phyloP scores from a whole-genome alignment of 805 yeast genomes.

The Kazachstania africana region DNA sequence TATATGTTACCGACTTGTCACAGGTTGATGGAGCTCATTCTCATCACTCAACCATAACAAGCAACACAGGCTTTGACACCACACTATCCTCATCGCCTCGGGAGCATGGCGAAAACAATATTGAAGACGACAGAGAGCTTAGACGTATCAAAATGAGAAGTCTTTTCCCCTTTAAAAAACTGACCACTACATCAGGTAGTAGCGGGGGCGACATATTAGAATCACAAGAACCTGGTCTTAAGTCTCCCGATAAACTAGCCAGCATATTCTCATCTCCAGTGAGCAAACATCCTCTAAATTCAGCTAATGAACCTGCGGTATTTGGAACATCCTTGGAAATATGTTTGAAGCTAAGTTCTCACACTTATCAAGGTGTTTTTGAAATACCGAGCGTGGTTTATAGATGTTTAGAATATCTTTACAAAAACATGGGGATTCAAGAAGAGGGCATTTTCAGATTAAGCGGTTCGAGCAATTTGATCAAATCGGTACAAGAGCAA shows the following conservation, averaged over 20 bases:
- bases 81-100: constrained; percentile 9
- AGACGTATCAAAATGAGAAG: constrained; percentile 44
- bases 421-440: constrained; percentile 54
- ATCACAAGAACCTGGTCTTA: background rate
- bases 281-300: background rate
- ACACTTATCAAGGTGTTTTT: constrained; percentile 25
- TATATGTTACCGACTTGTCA: constrained; percentile 12
- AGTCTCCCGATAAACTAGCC: background rate
- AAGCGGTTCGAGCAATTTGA: constrained; percentile 76
- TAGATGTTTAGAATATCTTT: constrained; percentile 61
- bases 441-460: constrained; percentile 88
- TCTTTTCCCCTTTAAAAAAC: constrained; percentile 44
- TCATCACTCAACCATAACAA: background rate
- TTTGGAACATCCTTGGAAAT: constrained; percentile 56
- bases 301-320: constrained; percentile 18
- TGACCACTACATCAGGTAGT: constrained; percentile 6
- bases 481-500: constrained; percentile 51
- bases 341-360: constrained; percentile 42
- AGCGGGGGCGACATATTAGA: background rate
- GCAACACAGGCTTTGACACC: constrained; percentile 3
- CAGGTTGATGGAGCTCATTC: background rate
- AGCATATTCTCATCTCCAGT: constrained; percentile 1
- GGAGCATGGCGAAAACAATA: constrained; percentile 2
- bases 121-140: constrained; percentile 27
- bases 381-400: constrained; percentile 61